These are phyloP conservation scores for Lactarius akahatsu DNA, from an alignment of 768 basidiomycete genomes.

Conservation along the genomic window DNA sequence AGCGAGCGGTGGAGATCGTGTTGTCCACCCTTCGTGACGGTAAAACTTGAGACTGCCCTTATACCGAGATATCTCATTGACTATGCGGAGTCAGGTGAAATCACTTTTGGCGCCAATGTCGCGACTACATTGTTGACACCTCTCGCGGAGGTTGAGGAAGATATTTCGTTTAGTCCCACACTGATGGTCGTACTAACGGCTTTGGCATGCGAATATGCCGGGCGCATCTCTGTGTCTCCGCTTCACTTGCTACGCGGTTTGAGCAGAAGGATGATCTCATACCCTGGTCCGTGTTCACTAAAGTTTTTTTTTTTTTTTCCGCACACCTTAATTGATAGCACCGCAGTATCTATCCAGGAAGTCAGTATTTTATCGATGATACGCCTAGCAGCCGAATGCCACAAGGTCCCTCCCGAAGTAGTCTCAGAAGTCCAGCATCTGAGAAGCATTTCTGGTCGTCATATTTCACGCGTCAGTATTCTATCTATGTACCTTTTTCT, in stretches of 20 bases:
- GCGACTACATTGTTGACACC: constrained; percentile 25
- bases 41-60: constrained; percentile 34
- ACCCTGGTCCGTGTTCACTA: constrained; percentile 42
- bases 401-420: constrained; percentile 50
- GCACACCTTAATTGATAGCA: constrained; percentile 9
- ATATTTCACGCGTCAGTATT: constrained; percentile 54
- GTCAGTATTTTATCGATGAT: constrained; percentile 71
- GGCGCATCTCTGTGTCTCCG: constrained; percentile 51
- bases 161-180: constrained; percentile 48
- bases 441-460: constrained; percentile 46
- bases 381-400: constrained; percentile 58
- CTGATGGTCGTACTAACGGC: constrained; percentile 68
- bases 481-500: constrained; percentile 28
- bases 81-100: neutral
- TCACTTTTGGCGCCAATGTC: constrained; percentile 39
- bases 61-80: neutral
- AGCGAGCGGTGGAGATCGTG: constrained; percentile 55
- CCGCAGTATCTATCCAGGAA: constrained; percentile 68
- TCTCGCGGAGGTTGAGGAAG: constrained; percentile 24
- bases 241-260: constrained; percentile 48
- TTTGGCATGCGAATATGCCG: constrained; percentile 60
- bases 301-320: constrained; percentile 17
- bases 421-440: constrained; percentile 44
- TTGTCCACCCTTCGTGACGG: constrained; percentile 52
- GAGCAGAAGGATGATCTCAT: constrained; percentile 41